Evolutionary conservation across 768 basidiomycete genomes (phyloP).

Genomic region (Tubosaeta sp.): DNA sequence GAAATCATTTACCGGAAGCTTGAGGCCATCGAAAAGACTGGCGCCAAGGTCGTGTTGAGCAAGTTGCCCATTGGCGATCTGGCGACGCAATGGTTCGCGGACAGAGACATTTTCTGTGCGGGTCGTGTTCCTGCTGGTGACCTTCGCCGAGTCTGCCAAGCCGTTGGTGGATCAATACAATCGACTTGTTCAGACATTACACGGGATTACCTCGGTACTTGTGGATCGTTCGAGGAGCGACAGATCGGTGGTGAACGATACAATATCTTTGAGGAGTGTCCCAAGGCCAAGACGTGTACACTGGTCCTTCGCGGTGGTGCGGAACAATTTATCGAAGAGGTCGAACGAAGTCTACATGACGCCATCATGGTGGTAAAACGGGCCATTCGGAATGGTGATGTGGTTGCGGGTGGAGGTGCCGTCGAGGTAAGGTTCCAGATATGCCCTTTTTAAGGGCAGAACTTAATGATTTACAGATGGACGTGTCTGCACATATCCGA

Average conservation of each 20-base stretch:
- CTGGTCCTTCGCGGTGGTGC: slow-evolving; percentile 92
- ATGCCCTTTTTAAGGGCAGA: not conserved
- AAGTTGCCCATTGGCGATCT: slow-evolving; percentile 98
- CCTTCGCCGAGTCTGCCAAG: slow-evolving; percentile 90
- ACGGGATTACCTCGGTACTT: slow-evolving; percentile 89
- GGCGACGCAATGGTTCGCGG: slow-evolving; percentile 99
- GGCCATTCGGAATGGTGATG: slow-evolving; percentile 90
- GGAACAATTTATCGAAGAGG: slow-evolving; percentile 98
- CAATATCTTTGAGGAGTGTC: slow-evolving; percentile 91
- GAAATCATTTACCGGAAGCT: slow-evolving; percentile 98
- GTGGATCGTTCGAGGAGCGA: slow-evolving; percentile 86
- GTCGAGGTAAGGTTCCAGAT: slow-evolving; percentile 63
- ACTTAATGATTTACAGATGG: slow-evolving; percentile 66
- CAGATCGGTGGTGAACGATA: slow-evolving; percentile 97
- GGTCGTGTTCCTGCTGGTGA: slow-evolving; percentile 91
- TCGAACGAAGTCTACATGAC: slow-evolving; percentile 95
- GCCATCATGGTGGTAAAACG: slow-evolving; percentile 99
- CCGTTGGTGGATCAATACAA: slow-evolving; percentile 91
- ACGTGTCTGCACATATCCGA: slow-evolving; percentile 90
- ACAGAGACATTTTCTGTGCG: slow-evolving; percentile 98
- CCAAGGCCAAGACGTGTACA: slow-evolving; percentile 94
- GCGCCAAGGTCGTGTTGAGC: slow-evolving; percentile 95
- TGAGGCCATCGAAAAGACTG: slow-evolving; percentile 91
- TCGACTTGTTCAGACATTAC: slow-evolving; percentile 93
- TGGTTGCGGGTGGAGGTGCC: slow-evolving; percentile 97